A percentile compares a stretch with the other conserved stretches of the same genome.
Evolutionary conservation across 176 grass and related monocot genomes (phyloP).

Genomic region (Panicum miliaceum): DNA sequence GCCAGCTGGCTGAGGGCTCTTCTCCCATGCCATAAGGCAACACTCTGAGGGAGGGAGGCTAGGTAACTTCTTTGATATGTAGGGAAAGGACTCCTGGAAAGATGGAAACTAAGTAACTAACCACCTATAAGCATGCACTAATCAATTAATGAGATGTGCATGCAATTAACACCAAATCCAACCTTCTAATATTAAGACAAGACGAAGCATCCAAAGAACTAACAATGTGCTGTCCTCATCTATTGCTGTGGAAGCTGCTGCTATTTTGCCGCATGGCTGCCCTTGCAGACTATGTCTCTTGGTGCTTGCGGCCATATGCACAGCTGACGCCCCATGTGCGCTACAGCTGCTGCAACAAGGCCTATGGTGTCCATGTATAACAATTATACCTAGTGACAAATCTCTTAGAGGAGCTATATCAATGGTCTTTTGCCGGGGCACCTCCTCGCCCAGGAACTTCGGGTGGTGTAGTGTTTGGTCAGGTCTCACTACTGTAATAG

Average conservation of each 20-base stretch:
- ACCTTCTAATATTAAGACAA: constrained; percentile 21
- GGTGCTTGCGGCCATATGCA: neutral
- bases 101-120: constrained; percentile 1
- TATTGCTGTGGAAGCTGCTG: neutral
- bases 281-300: neutral
- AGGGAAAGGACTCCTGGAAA: neutral
- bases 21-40: neutral
- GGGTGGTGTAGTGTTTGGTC: too few relatives aligned
- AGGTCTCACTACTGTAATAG: too few relatives aligned
- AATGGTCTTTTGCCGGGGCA: too few relatives aligned
- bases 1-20: neutral
- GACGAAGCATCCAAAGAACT: neutral
- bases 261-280: neutral
- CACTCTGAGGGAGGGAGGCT: neutral
- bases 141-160: neutral
- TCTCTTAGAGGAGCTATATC: too few relatives aligned
- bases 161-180: constrained; percentile 5
- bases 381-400: constrained; percentile 16
- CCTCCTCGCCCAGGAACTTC: too few relatives aligned
- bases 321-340: neutral
- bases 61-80: neutral
- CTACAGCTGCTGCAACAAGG: neutral
- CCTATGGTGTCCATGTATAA: neutral
- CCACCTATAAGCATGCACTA: neutral
- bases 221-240: constrained; percentile 1